phyloP scores from a whole-genome alignment of 2,329 filamentous ascomycete species.

The Xylariaceae sp. region DNA sequence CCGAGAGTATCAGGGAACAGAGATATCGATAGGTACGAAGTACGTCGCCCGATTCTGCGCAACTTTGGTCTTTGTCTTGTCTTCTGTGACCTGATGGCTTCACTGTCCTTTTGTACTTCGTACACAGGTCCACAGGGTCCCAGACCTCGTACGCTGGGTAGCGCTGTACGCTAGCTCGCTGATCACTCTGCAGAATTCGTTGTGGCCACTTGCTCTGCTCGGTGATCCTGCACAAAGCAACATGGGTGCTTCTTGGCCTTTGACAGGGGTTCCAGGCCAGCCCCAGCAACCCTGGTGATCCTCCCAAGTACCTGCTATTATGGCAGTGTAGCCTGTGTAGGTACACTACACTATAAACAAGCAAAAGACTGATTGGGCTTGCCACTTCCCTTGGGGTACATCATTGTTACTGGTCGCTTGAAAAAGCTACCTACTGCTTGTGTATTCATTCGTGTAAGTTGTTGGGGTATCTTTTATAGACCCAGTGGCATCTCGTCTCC shows the following conservation, averaged over 20 bases:
- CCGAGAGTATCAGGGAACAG: too few species aligned
- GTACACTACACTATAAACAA: conserved; percentile 21
- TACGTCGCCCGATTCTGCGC: background rate
- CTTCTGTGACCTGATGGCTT: conserved; percentile 15
- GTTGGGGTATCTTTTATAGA: conserved; percentile 31
- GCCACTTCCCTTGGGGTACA: conserved; percentile 26
- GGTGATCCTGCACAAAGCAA: conserved; percentile 31
- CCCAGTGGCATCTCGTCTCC: conserved; percentile 21
- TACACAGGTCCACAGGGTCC: conserved; percentile 6
- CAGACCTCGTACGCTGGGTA: background rate
- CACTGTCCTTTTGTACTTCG: background rate
- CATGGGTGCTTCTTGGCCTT: conserved; percentile 16
- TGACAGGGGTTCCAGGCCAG: conserved; percentile 36
- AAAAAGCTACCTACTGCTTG: conserved; percentile 16
- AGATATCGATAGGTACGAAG: background rate
- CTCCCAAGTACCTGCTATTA: conserved; percentile 12
- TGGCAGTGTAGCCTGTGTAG: background rate
- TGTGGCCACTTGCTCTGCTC: conserved; percentile 29
- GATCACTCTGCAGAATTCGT: conserved; percentile 29
- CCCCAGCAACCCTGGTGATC: conserved; percentile 27
- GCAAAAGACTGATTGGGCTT: conserved; percentile 24
- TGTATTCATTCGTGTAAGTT: conserved; percentile 25
- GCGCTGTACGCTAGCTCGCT: conserved; percentile 12
- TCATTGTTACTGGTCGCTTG: conserved; percentile 25
- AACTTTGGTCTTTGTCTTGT: conserved; percentile 2